Evolutionary conservation across 2,329 filamentous ascomycete genomes (phyloP).

Genomic region (Ascochyta clinopodiicola): DNA sequence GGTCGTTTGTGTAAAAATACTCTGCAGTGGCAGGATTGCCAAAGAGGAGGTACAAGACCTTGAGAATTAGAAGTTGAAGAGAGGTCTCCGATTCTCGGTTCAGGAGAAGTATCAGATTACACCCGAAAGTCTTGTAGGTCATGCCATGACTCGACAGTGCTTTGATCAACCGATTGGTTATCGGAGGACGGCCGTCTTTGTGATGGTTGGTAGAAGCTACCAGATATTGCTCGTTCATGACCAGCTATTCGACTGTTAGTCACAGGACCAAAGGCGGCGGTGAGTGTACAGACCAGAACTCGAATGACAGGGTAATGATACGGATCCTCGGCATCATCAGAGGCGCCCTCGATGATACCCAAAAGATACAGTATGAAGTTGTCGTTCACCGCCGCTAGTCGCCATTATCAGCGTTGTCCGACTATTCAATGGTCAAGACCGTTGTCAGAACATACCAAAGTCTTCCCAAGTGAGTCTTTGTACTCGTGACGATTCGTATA

Average conservation of each 20-base stretch:
- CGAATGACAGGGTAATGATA: conserved; percentile 96
- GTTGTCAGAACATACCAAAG: conserved; percentile 64
- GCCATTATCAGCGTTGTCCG: conserved; percentile 15
- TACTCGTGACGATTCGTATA: conserved; percentile 97
- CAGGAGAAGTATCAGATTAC: conserved; percentile 93
- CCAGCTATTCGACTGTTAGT: conserved; percentile 65
- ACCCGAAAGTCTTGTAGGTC: conserved; percentile 90
- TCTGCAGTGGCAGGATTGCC: conserved; percentile 91
- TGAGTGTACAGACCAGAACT: conserved; percentile 72
- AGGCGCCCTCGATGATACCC: conserved; percentile 83
- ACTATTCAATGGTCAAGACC: not conserved
- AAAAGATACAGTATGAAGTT: conserved; percentile 84
- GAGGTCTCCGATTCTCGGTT: conserved; percentile 95
- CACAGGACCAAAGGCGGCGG: not conserved
- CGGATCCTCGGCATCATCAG: conserved; percentile 86
- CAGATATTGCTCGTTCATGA: conserved; percentile 99
- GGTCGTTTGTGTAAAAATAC: conserved; percentile 98
- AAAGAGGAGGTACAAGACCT: conserved; percentile 93
- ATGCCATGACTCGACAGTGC: conserved; percentile 81
- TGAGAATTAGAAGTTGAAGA: conserved; percentile 93
- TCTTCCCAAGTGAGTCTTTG: conserved; percentile 81
- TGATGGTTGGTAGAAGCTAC: conserved; percentile 62
- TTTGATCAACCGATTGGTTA: conserved; percentile 95
- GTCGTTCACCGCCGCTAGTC: conserved; percentile 68
- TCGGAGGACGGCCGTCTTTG: conserved; percentile 53